Evolutionary conservation across 2,329 filamentous ascomycete species (phyloP), one percentile per base, ranked within the genome.

Genomic region (Aspergillus arachidicola): DNA sequence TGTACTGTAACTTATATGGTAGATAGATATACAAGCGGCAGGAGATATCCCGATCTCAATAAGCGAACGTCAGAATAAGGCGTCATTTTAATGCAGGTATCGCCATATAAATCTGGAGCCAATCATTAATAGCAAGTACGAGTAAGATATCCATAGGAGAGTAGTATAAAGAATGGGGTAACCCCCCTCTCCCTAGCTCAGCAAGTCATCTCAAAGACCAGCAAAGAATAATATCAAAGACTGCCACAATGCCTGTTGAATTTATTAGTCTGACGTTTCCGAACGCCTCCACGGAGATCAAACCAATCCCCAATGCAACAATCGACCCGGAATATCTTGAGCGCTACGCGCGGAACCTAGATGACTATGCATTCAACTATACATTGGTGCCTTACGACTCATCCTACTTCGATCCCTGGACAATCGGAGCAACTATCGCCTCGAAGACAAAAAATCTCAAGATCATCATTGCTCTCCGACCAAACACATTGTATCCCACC

Each of bases 351-450:
- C 80, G 84, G 26, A 80, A 79, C 5, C 79, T 88, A 2, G 86
- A 89, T 65, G 86, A 88, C 69, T 85, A 87, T 71, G 83, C 75
- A 53, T 88, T 83, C 79, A 86, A 87, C 74, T 88, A 88, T 72
- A 89, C 86, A 0, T 80, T 89, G 2, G 80, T 88, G 19, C 86
- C 86, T 0, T 88, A 89, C 65, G 82, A 82, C 57, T 87, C 86
- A 0, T 81, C 80, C 2, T 83, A 73, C 11, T 86, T 81, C 62
- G 85, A 87, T 66, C 85, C 85, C 1, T 88, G 84, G 75, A 88
- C 86, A 6, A 79, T 85, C 12, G 86, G 85, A 26, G 85, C 86
- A 0, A 87, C 84, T 16, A 87, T 89, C 61, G 81, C 83, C 0
- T 74, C 86, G 0, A 79, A 78, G 46, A 88, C 86, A 58, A 87